Percentiles rank a stretch among this genome's conserved stretches.
These are phyloP conservation scores for Botrytis deweyae DNA, from an alignment of 2,329 filamentous ascomycete species.

Conservation along the genomic window DNA sequence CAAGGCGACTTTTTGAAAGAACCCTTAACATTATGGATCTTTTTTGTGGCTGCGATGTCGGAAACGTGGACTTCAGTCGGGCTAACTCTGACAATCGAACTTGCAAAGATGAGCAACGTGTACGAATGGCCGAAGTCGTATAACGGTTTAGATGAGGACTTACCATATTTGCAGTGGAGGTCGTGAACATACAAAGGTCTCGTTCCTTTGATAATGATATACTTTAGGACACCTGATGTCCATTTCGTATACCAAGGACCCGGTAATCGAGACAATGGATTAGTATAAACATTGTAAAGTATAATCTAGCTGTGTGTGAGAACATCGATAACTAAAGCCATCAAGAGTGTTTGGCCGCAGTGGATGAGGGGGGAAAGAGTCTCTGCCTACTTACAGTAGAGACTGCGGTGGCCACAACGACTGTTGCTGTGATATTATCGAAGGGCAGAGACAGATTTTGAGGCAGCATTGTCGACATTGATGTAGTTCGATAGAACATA, in stretches of 20 bases:
- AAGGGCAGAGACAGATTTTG: no score
- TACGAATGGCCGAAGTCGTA: not conserved
- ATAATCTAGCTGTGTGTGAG: not conserved
- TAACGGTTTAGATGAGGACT: not conserved
- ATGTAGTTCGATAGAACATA: no score
- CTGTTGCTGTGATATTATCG: no score
- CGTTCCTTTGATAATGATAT: not conserved
- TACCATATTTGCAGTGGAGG: not conserved
- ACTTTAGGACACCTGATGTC: not conserved
- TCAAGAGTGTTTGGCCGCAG: no score
- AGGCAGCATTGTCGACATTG: no score
- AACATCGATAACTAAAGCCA: not conserved
- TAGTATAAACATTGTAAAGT: not conserved
- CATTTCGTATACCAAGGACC: not conserved
- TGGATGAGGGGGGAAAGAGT: no score
- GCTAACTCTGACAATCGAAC: not conserved
- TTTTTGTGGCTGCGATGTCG: not conserved
- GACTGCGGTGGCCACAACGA: no score
- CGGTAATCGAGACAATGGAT: not conserved
- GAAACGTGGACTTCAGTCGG: not conserved
- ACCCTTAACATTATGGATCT: not conserved
- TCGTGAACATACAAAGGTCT: not conserved
- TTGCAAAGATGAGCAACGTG: not conserved
- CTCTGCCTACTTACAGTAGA: no score
- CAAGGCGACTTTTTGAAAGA: not conserved